These are phyloP conservation scores for Solanum arcanum DNA, from an alignment of 257 asterid species.

Conservation along the genomic window DNA sequence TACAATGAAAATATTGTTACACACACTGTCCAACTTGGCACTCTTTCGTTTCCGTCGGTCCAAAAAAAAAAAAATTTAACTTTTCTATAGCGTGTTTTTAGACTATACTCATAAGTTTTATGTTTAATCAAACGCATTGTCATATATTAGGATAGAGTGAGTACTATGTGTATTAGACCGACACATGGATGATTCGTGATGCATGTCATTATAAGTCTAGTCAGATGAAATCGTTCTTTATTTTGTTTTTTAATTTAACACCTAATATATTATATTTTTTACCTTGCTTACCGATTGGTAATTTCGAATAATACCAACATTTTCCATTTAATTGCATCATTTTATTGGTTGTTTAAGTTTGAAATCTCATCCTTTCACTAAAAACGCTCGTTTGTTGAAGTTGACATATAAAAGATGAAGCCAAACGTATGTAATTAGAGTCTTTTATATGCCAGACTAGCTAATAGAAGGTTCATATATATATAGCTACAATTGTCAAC, in stretches of 20 bases:
- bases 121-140: background rate
- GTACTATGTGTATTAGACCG: background rate
- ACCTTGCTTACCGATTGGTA: background rate
- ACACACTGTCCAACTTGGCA: background rate
- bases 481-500: background rate
- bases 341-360: background rate
- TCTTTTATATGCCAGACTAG: background rate
- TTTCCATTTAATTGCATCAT: background rate
- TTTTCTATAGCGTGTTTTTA: background rate
- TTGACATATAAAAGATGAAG: background rate
- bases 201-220: background rate
- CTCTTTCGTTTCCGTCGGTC: background rate
- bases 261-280: background rate
- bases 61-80: background rate
- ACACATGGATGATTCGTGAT: background rate
- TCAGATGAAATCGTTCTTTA: background rate
- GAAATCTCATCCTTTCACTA: background rate
- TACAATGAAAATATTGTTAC: background rate
- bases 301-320: background rate
- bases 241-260: background rate
- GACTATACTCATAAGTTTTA: too few relatives aligned
- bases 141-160: background rate
- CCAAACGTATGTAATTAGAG: background rate
- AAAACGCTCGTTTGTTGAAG: background rate
- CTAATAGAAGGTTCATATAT: background rate